phyloP scores from a whole-genome alignment of 495 filamentous ascomycete genomes.

The Pyrenula aspistea region DNA sequence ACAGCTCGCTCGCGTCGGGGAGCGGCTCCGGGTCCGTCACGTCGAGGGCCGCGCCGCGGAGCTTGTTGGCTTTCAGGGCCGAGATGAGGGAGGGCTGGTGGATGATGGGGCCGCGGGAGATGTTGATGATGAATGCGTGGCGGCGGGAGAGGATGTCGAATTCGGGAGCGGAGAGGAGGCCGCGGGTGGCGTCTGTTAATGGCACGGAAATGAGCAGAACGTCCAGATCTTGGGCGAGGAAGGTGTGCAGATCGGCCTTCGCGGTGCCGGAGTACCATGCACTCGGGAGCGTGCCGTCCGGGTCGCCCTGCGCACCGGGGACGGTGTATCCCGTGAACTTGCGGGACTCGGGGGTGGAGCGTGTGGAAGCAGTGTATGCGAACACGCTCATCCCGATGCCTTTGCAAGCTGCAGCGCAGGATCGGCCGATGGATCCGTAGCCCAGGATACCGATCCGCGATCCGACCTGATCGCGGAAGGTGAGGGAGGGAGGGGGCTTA shows the following conservation, averaged over 20 bases:
- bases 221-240: conserved; percentile 50
- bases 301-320: conserved; percentile 52
- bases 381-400: conserved; percentile 74
- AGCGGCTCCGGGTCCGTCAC: conserved; percentile 80
- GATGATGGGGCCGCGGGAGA: conserved; percentile 53
- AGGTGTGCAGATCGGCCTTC: conserved; percentile 41
- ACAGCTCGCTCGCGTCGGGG: conserved; percentile 49
- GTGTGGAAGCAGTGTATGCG: conserved; percentile 63
- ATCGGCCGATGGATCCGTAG: conserved; percentile 74
- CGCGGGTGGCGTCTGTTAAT: conserved; percentile 45
- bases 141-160: conserved; percentile 39
- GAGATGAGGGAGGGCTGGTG: conserved; percentile 49
- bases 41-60: conserved; percentile 69
- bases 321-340: conserved; percentile 52
- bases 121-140: conserved; percentile 47
- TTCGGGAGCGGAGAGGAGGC: conserved; percentile 46
- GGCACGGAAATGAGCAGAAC: conserved; percentile 55
- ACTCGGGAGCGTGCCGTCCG: conserved; percentile 48
- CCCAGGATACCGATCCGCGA: conserved; percentile 63
- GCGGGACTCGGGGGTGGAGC: conserved; percentile 33
- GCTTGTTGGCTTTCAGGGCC: conserved; percentile 34
- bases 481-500: conserved; percentile 5
- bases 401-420: conserved; percentile 35
- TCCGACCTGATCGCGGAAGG: conserved; percentile 37
- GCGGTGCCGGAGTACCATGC: conserved; percentile 55